phyloP scores from a whole-genome alignment of 257 asterid genomes.

The Ehretia macrophylla region DNA sequence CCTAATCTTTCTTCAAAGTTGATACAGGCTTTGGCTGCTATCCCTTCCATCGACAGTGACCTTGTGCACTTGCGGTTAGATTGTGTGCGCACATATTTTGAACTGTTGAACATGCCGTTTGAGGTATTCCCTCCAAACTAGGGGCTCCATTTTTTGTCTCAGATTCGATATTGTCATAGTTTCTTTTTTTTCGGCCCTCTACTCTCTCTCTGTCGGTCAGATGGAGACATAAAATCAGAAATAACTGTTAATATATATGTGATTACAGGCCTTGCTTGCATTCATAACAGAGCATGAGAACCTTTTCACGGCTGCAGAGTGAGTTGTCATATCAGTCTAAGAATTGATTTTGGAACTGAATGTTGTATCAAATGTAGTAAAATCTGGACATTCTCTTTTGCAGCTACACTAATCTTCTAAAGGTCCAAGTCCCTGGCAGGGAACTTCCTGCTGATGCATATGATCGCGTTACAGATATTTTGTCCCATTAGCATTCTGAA shows the following conservation, averaged over 20 bases:
- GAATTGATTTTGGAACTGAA: neutral
- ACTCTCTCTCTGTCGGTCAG: neutral
- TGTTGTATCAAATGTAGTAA: slow-evolving; percentile 1
- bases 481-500: slow-evolving; percentile 31
- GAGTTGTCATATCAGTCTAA: slow-evolving; percentile 29
- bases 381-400: slow-evolving; percentile 7
- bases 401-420: slow-evolving; percentile 77
- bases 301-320: slow-evolving; percentile 76
- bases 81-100: slow-evolving; percentile 86
- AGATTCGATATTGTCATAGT: neutral
- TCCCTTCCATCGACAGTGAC: slow-evolving; percentile 81
- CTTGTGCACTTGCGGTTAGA: slow-evolving; percentile 77
- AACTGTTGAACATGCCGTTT: slow-evolving; percentile 89
- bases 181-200: neutral
- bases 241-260: slow-evolving; percentile 10
- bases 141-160: slow-evolving; percentile 3
- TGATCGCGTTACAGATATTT: slow-evolving; percentile 64
- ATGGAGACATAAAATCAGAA: neutral
- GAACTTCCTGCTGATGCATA: slow-evolving; percentile 85
- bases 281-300: slow-evolving; percentile 72
- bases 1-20: neutral
- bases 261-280: slow-evolving; percentile 83
- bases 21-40: slow-evolving; percentile 85
- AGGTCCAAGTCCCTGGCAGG: slow-evolving; percentile 87
- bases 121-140: slow-evolving; percentile 54